phyloP scores from a whole-genome alignment of 768 basidiomycete species.

The Ephemerocybe angulata region DNA sequence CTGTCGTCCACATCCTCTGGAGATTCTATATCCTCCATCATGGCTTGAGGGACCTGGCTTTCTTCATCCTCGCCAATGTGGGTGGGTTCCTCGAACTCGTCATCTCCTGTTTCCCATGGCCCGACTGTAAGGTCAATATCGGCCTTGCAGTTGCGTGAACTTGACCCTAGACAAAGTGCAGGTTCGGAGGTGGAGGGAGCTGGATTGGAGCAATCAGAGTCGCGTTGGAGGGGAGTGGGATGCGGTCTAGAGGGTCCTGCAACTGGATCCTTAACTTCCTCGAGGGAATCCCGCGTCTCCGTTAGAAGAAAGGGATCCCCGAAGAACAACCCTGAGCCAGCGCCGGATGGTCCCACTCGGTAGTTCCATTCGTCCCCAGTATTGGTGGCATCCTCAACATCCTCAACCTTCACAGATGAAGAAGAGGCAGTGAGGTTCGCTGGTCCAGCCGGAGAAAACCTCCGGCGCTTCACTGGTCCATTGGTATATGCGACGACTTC shows the following conservation, averaged over 20 bases:
- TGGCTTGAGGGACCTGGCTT: slow-evolving; percentile 19
- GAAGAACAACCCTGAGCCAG: background rate
- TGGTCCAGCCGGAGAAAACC: slow-evolving; percentile 9
- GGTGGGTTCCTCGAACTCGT: slow-evolving; percentile 35
- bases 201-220: background rate
- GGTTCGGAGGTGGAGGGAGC: background rate
- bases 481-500: slow-evolving; percentile 27
- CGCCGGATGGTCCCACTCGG: background rate
- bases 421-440: background rate
- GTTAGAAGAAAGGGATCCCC: background rate
- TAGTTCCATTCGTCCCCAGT: background rate
- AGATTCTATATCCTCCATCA: slow-evolving; percentile 1
- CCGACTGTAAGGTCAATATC: slow-evolving; percentile 28
- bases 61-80: slow-evolving; percentile 16
- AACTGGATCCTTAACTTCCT: too few relatives aligned
- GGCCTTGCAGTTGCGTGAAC: slow-evolving; percentile 11
- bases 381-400: background rate
- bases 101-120: slow-evolving; percentile 74
- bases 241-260: background rate
- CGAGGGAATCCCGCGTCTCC: background rate
- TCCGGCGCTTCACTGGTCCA: slow-evolving; percentile 18
- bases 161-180: background rate
- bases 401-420: slow-evolving; percentile 8
- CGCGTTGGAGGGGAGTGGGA: background rate
- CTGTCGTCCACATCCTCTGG: slow-evolving; percentile 8